Conservation (phyloP, 192 early-diverging fungal genomes). For the Coemansia reversa region DNA sequence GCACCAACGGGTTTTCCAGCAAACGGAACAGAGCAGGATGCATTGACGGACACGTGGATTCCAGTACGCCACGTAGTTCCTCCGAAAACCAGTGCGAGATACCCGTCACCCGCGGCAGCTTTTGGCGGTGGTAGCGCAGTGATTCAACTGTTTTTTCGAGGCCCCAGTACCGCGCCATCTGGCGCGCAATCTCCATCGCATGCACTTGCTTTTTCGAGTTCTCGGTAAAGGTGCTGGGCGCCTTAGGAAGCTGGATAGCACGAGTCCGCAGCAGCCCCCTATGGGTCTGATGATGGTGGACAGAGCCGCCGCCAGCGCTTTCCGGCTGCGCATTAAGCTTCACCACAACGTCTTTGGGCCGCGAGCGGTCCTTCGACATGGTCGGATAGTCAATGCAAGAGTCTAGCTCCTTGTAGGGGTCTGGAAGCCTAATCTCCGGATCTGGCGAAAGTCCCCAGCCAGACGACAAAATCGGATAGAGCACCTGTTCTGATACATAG, state of each 20-base stretch:
- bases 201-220: slow-evolving; percentile 46
- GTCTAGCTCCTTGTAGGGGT: slow-evolving; percentile 32
- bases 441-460: slow-evolving; percentile 36
- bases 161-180: slow-evolving; percentile 56
- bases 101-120: slow-evolving; percentile 47
- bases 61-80: slow-evolving; percentile 50
- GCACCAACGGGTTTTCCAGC: slow-evolving; percentile 50
- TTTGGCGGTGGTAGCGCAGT: slow-evolving; percentile 39
- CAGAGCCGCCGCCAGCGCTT: background rate
- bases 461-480: slow-evolving; percentile 42
- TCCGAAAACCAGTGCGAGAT: slow-evolving; percentile 53
- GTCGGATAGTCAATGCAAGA: slow-evolving; percentile 9
- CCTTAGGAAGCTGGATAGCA: slow-evolving; percentile 19
- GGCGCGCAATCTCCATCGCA: slow-evolving; percentile 52
- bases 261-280: slow-evolving; percentile 32
- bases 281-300: slow-evolving; percentile 5
- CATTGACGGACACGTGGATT: slow-evolving; percentile 47
- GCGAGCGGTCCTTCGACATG: background rate
- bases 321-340: slow-evolving; percentile 21
- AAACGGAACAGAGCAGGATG: slow-evolving; percentile 42
- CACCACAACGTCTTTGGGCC: slow-evolving; percentile 20
- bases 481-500: slow-evolving; percentile 50
- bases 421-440: slow-evolving; percentile 32
- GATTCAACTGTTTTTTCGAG: slow-evolving; percentile 38
- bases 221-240: slow-evolving; percentile 46